phyloP scores from a whole-genome alignment of 768 basidiomycete genomes.

The Phaffia australis region DNA sequence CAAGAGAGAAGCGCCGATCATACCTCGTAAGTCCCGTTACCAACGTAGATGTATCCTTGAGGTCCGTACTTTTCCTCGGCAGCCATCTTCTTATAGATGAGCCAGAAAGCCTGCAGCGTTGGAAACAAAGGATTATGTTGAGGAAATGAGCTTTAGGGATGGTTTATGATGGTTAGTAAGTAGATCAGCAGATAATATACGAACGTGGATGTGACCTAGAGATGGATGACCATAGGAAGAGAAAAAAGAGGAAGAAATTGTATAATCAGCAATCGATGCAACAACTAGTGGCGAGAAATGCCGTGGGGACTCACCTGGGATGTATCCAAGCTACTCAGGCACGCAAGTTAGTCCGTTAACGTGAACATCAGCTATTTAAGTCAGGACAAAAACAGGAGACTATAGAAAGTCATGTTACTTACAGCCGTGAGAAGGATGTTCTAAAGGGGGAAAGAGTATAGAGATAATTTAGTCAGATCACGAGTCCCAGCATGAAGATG shows the following conservation, averaged over 20 bases:
- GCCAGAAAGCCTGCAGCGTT: neutral
- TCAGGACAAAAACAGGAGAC: too few relatives aligned
- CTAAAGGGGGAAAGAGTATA: neutral
- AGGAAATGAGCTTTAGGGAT: too few relatives aligned
- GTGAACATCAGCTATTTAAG: too few relatives aligned
- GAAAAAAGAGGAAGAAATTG: neutral
- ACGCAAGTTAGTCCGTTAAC: too few relatives aligned
- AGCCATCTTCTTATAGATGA: slow-evolving; percentile 24
- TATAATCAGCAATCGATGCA: neutral
- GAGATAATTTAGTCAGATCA: neutral
- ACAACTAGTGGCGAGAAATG: neutral
- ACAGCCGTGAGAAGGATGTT: slow-evolving; percentile 20
- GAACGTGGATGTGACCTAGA: slow-evolving; percentile 18
- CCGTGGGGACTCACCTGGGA: slow-evolving; percentile 1
- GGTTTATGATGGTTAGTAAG: neutral
- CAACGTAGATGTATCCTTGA: slow-evolving; percentile 18
- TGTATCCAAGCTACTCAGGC: slow-evolving; percentile 3
- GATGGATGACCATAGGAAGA: neutral
- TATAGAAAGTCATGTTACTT: too few relatives aligned
- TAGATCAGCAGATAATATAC: neutral
- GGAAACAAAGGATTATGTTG: neutral
- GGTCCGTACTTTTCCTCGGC: slow-evolving; percentile 25
- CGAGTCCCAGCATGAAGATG: neutral
- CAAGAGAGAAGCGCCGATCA: neutral
- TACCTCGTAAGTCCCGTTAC: slow-evolving; percentile 23